phyloP scores from a whole-genome alignment of 768 basidiomycete species.

The Xerocomus brunneocitrinus region DNA sequence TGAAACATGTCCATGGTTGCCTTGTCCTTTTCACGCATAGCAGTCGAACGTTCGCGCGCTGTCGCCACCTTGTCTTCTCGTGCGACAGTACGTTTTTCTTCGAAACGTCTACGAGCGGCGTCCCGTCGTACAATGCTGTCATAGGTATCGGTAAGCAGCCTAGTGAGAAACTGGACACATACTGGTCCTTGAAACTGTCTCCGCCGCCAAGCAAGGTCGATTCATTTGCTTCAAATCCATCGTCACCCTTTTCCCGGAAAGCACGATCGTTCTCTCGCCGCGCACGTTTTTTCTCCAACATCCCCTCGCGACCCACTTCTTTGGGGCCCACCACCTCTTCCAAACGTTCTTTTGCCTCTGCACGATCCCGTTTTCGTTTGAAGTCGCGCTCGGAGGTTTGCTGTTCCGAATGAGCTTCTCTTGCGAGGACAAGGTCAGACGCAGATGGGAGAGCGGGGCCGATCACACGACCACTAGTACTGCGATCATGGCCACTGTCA shows the following conservation, averaged over 20 bases:
- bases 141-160: conserved; percentile 5
- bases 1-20: conserved; percentile 98
- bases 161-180: conserved; percentile 19
- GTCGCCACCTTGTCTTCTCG: conserved; percentile 49
- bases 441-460: conserved; percentile 69
- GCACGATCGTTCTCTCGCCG: conserved; percentile 65
- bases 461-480: conserved; percentile 44
- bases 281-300: conserved; percentile 82
- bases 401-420: conserved; percentile 55
- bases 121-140: conserved; percentile 70
- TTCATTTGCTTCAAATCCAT: conserved; percentile 76
- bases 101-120: conserved; percentile 58
- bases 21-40: conserved; percentile 74
- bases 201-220: conserved; percentile 76
- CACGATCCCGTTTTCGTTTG: conserved; percentile 64
- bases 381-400: conserved; percentile 47
- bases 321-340: conserved; percentile 82
- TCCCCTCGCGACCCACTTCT: conserved; percentile 74
- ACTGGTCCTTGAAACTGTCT: conserved; percentile 80
- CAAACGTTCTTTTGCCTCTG: conserved; percentile 60
- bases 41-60: conserved; percentile 56
- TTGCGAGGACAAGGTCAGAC: conserved; percentile 64
- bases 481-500: conserved; percentile 11
- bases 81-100: conserved; percentile 41
- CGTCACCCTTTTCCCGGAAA: conserved; percentile 70